Percentiles rank a stretch among this genome's conserved stretches.
phyloP scores from a whole-genome alignment of 2,329 filamentous ascomycete species.

The Onygenales sp. region DNA sequence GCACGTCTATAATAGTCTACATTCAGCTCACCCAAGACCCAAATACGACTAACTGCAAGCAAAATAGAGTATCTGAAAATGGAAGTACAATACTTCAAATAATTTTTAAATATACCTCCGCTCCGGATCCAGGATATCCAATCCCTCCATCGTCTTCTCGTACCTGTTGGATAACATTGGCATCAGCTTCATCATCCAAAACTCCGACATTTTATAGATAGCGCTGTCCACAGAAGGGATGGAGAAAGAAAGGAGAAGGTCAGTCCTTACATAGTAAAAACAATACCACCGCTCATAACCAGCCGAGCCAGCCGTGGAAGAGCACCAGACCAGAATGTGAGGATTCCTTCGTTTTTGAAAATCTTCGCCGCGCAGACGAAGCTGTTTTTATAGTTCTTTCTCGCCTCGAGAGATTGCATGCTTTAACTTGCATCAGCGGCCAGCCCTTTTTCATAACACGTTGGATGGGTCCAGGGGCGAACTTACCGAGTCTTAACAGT shows the following conservation, averaged over 20 bases:
- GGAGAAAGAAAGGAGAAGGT: constrained; percentile 7
- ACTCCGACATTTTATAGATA: not conserved
- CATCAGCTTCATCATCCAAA: not conserved
- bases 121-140: constrained; percentile 72
- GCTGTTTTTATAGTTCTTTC: constrained; percentile 72
- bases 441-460: constrained; percentile 1
- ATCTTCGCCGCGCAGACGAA: constrained; percentile 74
- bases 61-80: not conserved
- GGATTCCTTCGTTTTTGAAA: constrained; percentile 75
- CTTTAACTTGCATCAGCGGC: constrained; percentile 28
- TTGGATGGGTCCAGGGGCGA: constrained; percentile 11
- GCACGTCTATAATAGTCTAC: no score
- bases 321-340: constrained; percentile 92
- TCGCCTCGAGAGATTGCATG: constrained; percentile 94
- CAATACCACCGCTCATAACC: constrained; percentile 88
- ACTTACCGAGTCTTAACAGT: constrained; percentile 74
- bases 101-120: constrained; percentile 61
- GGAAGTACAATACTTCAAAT: not conserved
- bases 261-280: constrained; percentile 71
- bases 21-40: no score
- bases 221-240: not conserved
- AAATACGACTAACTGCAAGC: no score
- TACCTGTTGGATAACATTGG: constrained; percentile 42
- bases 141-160: constrained; percentile 87
- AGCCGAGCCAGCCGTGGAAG: constrained; percentile 74